Conservation (phyloP, 169 alveolate genomes). For the Plasmodium gallinaceum region DNA sequence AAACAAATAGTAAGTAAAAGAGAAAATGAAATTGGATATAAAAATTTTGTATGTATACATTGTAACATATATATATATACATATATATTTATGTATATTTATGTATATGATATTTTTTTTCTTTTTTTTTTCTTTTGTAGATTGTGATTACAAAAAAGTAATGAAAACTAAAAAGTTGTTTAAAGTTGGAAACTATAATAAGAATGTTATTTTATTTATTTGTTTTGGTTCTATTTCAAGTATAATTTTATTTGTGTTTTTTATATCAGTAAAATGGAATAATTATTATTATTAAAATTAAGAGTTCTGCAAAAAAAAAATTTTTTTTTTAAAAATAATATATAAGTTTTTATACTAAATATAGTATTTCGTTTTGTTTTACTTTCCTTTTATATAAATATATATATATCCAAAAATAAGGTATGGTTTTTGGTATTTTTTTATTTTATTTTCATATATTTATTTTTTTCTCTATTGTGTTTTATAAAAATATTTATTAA, state of each 20-base stretch:
- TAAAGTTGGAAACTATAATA: conserved; percentile 18
- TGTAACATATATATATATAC: background rate
- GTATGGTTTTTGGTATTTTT: background rate
- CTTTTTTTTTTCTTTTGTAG: conserved; percentile 7
- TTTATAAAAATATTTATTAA: conserved; percentile 1
- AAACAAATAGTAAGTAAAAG: conserved; percentile 25
- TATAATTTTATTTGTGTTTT: conserved; percentile 49
- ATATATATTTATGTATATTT: background rate
- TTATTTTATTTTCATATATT: background rate
- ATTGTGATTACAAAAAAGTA: conserved; percentile 27
- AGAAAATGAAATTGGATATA: background rate
- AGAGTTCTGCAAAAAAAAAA: background rate
- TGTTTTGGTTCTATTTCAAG: conserved; percentile 48
- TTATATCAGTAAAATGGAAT: conserved; percentile 54
- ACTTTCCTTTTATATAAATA: background rate
- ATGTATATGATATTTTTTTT: background rate
- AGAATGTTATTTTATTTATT: conserved; percentile 24
- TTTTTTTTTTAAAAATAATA: background rate
- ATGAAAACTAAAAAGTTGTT: conserved; percentile 45
- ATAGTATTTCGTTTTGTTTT: background rate
- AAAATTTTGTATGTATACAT: background rate
- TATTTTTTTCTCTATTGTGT: background rate
- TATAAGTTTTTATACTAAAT: too few relatives aligned
- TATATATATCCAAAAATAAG: background rate
- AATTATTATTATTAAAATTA: conserved; percentile 19